Conservation (phyloP, 106 monocot genomes). For the Cymbidium sinense region DNA sequence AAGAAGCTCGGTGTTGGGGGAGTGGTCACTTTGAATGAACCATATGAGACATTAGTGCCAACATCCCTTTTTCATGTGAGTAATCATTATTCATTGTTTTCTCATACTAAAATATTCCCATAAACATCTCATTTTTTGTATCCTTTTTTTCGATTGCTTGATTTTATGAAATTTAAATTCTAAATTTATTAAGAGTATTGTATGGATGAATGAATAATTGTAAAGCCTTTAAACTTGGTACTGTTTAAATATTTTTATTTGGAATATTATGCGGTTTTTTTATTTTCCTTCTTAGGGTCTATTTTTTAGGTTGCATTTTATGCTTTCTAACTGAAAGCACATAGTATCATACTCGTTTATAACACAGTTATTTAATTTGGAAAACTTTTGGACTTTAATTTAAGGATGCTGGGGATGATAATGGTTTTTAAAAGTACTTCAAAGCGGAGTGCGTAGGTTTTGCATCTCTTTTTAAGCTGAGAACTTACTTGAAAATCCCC, state of each 20-base stretch:
- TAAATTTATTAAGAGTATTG: background rate
- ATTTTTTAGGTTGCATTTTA: background rate
- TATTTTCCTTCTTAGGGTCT: background rate
- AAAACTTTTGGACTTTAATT: background rate
- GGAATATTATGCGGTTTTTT: background rate
- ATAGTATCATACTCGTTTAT: background rate
- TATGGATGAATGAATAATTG: background rate
- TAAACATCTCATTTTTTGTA: background rate
- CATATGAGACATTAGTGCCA: constrained; percentile 93
- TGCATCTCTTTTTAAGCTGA: background rate
- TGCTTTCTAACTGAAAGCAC: background rate
- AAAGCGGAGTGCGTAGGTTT: background rate
- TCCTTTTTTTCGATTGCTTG: background rate
- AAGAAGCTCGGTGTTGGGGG: constrained; percentile 81
- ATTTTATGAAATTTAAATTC: background rate
- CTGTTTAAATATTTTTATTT: background rate
- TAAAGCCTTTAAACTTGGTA: background rate
- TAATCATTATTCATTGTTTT: constrained; percentile 8
- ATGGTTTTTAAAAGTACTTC: background rate
- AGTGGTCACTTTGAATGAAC: constrained; percentile 84
- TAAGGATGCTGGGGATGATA: background rate
- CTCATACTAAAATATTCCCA: background rate
- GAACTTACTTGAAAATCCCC: background rate
- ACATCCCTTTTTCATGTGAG: constrained; percentile 69
- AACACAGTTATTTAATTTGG: background rate